Percentiles rank a stretch among this genome's conserved stretches.
Evolutionary conservation across 306 rosid genomes (phyloP).

Genomic region (Myrica gale): DNA sequence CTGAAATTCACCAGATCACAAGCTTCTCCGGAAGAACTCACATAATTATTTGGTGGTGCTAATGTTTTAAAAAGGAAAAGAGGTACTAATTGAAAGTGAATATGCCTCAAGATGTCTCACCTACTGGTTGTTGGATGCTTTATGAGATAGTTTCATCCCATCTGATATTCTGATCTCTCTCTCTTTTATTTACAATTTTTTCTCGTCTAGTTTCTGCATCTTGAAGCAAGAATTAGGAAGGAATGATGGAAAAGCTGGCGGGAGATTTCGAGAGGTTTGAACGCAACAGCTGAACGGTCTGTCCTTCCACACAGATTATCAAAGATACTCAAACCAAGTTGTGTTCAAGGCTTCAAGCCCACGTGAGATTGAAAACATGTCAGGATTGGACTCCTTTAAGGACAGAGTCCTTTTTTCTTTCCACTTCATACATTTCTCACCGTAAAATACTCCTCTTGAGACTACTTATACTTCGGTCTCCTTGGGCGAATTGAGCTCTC

Average conservation of each 20-base stretch:
- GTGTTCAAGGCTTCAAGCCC: neutral
- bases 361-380: neutral
- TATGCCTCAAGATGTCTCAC: conserved; percentile 11
- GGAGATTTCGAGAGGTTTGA: conserved; percentile 23
- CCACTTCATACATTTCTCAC: neutral
- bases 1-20: conserved; percentile 27
- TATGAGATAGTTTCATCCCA: conserved; percentile 18
- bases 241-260: conserved; percentile 30
- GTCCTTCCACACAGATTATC: neutral
- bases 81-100: conserved; percentile 1
- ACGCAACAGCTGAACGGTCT: conserved; percentile 16
- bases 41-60: neutral
- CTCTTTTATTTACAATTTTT: conserved; percentile 19
- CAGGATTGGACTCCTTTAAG: neutral
- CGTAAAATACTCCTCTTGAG: neutral
- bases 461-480: neutral
- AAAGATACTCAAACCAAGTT: conserved; percentile 9
- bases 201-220: conserved; percentile 23
- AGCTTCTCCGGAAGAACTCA: neutral
- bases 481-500: too few relatives aligned
- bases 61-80: conserved; percentile 25
- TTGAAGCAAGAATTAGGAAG: conserved; percentile 32
- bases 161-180: conserved; percentile 8
- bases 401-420: neutral
- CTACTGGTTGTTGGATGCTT: conserved; percentile 39